Evolutionary conservation across 192 early-diverging fungal species (phyloP), one percentile per base, ranked within the genome.

Genomic region (Podila epicladia): DNA sequence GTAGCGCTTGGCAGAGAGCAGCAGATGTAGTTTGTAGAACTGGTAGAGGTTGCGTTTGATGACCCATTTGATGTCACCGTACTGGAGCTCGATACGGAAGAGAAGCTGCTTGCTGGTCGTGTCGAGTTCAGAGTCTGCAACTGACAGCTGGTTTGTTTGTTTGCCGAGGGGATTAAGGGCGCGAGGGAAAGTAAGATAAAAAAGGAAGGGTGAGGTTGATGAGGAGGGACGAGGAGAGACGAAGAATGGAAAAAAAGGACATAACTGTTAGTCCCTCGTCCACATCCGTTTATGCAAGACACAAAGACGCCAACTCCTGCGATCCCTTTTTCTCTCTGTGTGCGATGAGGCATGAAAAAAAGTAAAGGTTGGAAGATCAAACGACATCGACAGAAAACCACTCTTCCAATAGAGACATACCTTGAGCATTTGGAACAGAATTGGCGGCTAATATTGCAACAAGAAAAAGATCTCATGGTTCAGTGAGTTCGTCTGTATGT

Each of bases 11-110:
- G 83, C 83, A 64, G 85, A 89, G 41, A 95, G 77, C 28, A 82
- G 84, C 28, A 91, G 84, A 73, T 94, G 90, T 48, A 95, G 73
- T 20, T 82, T 72, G n/a, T 90, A 77, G 74, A 95, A 93, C 67
- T 95, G 92, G 53, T 87, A 77, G 31, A 92, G 84, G 0, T 88
- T 85, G 20, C 90, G 85, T 31, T 85, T 76, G 31, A 94, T 87
- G 19, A 92, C 91, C 94, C 94, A 95, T 76, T 92, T 93, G 57
- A 91, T 80, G 59, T 94, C 93, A 15, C 94, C 94, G 67, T 95
- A 95, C 71, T 90, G 85, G 22, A 93, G 82, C 69, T 90, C 90
- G 49, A 94, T 91, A n/a, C 93, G 89, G 65, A 92, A 90, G 9
- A 86, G 72, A 66, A 85, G 87, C 62, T 91, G 89, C 12, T 48